Percentiles rank a stretch among this genome's conserved stretches.
phyloP scores from a whole-genome alignment of 331 rosid species.

The Quercus phellos region DNA sequence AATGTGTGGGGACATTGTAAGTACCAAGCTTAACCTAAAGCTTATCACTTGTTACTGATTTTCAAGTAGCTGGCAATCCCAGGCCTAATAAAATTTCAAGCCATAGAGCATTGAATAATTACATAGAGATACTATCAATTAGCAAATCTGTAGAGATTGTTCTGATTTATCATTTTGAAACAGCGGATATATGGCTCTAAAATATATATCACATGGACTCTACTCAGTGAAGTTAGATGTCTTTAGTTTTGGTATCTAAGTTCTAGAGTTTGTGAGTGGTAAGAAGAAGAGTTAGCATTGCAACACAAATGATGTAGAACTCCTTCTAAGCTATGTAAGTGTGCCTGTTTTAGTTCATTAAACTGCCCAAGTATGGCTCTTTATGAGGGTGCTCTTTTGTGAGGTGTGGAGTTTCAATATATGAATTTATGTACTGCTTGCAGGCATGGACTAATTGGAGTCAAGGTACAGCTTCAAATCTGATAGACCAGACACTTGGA shows the following conservation, averaged over 20 bases:
- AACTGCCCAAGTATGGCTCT: no score
- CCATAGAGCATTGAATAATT: neutral
- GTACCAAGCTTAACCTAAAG: neutral
- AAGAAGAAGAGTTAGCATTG: neutral
- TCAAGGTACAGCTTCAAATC: constrained; percentile 19
- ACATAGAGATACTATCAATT: neutral
- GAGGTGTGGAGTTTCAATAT: no score
- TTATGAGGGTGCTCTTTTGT: no score
- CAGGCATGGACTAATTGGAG: constrained; percentile 56
- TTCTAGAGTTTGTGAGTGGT: no score
- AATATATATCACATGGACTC: neutral
- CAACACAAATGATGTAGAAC: neutral
- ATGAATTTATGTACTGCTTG: neutral
- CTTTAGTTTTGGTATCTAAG: neutral
- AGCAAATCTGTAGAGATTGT: neutral
- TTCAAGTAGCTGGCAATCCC: no score
- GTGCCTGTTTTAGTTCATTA: neutral
- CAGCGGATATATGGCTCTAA: neutral
- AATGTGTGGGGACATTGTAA: neutral
- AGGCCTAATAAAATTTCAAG: no score
- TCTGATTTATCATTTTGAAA: neutral
- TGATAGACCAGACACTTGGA: constrained; percentile 30
- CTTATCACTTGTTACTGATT: neutral
- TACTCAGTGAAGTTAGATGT: neutral
- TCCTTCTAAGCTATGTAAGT: neutral